Evolutionary conservation across 495 filamentous ascomycete genomes (phyloP).

Genomic region (Xylaria bambusicola): DNA sequence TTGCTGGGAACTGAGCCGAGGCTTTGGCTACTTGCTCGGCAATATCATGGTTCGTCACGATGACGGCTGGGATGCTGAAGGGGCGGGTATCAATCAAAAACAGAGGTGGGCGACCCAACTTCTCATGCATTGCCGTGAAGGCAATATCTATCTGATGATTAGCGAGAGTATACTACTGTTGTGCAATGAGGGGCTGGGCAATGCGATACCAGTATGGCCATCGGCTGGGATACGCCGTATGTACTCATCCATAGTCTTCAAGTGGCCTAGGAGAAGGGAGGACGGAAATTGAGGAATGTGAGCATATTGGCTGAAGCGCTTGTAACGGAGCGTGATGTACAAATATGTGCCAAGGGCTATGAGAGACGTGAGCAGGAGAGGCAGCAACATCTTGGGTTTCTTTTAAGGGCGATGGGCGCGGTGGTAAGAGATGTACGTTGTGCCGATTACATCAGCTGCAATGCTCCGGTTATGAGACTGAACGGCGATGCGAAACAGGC

Average conservation of each 20-base stretch:
- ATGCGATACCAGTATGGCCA: constrained; percentile 31
- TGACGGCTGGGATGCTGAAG: constrained; percentile 23
- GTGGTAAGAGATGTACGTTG: too few species aligned
- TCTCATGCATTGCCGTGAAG: constrained; percentile 13
- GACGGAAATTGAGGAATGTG: constrained; percentile 32
- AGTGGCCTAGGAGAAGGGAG: constrained; percentile 36
- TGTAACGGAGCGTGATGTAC: constrained; percentile 20
- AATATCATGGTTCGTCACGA: constrained; percentile 40
- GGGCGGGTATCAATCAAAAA: constrained; percentile 32
- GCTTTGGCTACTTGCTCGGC: constrained; percentile 34
- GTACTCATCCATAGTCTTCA: constrained; percentile 29
- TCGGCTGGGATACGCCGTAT: constrained; percentile 14
- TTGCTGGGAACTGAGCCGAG: constrained; percentile 34
- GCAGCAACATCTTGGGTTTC: too few species aligned
- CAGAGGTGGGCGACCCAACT: constrained; percentile 12
- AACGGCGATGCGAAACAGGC: too few species aligned
- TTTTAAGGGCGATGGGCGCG: too few species aligned
- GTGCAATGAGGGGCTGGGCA: neutral
- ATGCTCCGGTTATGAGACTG: too few species aligned
- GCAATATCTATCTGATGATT: constrained; percentile 5
- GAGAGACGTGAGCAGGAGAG: too few species aligned
- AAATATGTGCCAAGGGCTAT: constrained; percentile 14
- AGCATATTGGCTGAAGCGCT: constrained; percentile 34
- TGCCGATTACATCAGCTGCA: too few species aligned
- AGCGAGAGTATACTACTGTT: neutral